Conservation (phyloP, 345 rosid genomes). For the Moricandia moricandioides region DNA sequence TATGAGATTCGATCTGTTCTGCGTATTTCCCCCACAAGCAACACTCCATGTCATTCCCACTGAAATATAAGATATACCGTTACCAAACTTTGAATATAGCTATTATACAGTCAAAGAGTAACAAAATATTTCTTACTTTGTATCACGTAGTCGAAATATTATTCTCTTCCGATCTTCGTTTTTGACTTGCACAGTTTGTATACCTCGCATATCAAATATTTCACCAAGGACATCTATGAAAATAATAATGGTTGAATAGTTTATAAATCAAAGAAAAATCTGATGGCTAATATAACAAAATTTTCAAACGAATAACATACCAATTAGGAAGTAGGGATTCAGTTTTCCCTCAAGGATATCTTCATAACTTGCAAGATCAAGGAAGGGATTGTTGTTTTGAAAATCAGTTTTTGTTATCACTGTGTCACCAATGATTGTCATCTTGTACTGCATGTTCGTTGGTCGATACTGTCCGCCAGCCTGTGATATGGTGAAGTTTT, state of each 20-base stretch:
- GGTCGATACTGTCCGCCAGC: background rate
- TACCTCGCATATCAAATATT: background rate
- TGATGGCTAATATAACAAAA: background rate
- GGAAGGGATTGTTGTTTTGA: background rate
- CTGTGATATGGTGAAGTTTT: background rate
- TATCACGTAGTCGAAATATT: background rate
- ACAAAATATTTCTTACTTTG: background rate
- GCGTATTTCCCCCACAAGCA: background rate
- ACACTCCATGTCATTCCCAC: background rate
- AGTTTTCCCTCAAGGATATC: background rate
- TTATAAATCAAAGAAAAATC: background rate
- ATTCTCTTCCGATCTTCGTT: background rate
- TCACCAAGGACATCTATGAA: background rate
- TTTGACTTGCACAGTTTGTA: background rate
- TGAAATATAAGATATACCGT: background rate
- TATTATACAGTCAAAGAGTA: no score
- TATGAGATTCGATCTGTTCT: background rate
- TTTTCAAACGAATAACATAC: background rate
- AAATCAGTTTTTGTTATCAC: background rate
- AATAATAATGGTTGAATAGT: background rate
- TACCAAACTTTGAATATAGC: background rate
- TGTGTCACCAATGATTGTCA: background rate
- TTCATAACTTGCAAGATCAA: background rate
- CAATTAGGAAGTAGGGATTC: background rate
- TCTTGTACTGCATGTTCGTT: background rate